phyloP scores from a whole-genome alignment of 768 basidiomycete genomes.

The Mycena vulgaris region DNA sequence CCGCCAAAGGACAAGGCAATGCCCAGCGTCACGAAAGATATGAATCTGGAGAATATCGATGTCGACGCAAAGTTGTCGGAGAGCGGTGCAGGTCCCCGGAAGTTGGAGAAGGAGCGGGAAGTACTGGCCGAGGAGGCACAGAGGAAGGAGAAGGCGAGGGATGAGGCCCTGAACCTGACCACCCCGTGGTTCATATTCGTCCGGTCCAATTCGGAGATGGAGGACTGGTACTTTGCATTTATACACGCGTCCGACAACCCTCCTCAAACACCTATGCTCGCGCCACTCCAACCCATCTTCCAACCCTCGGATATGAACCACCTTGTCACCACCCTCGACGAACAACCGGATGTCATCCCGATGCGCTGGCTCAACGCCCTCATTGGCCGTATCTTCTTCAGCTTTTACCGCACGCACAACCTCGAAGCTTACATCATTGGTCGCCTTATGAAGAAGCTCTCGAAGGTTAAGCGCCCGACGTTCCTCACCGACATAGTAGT shows the following conservation, averaged over 20 bases:
- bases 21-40: slow-evolving; percentile 70
- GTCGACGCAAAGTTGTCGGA: slow-evolving; percentile 50
- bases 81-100: slow-evolving; percentile 42
- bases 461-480: slow-evolving; percentile 90
- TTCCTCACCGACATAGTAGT: slow-evolving; percentile 91
- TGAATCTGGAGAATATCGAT: slow-evolving; percentile 56
- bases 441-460: slow-evolving; percentile 93
- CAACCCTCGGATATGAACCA: slow-evolving; percentile 83
- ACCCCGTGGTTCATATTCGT: slow-evolving; percentile 96
- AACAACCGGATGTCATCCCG: slow-evolving; percentile 95
- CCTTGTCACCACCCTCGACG: slow-evolving; percentile 89
- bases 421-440: slow-evolving; percentile 90
- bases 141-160: slow-evolving; percentile 61
- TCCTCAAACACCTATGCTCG: slow-evolving; percentile 72
- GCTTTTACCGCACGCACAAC: slow-evolving; percentile 86
- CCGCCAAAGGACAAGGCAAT: slow-evolving; percentile 51
- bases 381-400: slow-evolving; percentile 93
- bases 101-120: slow-evolving; percentile 57
- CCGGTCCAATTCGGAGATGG: slow-evolving; percentile 91
- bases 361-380: slow-evolving; percentile 98
- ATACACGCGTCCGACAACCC: slow-evolving; percentile 81
- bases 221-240: slow-evolving; percentile 95
- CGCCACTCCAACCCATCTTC: slow-evolving; percentile 77
- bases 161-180: slow-evolving; percentile 65
- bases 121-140: slow-evolving; percentile 54